Conservation (phyloP, 2,329 filamentous ascomycete genomes). For the Tolypocladium tundrense region DNA sequence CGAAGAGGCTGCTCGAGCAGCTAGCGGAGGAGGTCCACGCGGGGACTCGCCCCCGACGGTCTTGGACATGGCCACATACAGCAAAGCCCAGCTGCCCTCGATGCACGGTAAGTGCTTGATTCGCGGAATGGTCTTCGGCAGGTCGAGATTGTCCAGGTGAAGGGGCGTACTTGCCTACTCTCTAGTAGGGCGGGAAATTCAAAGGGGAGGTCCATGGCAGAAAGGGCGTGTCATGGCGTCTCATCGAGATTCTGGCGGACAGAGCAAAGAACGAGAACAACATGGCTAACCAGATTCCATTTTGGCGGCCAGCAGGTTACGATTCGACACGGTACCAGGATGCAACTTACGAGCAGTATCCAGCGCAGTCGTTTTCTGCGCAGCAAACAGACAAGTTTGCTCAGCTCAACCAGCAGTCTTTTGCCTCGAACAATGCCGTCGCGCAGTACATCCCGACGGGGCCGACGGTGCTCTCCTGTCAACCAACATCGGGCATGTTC, state of each 20-base stretch:
- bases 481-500: conserved; percentile 56
- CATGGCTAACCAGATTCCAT: neutral
- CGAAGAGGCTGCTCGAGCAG: conserved; percentile 44
- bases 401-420: conserved; percentile 46
- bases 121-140: neutral
- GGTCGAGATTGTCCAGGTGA: neutral
- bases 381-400: conserved; percentile 39
- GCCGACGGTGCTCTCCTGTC: conserved; percentile 56
- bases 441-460: conserved; percentile 54
- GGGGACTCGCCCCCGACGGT: conserved; percentile 43
- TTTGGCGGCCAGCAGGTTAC: conserved; percentile 33
- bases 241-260: neutral
- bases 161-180: neutral
- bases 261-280: neutral
- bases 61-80: conserved; percentile 42
- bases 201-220: neutral
- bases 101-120: conserved; percentile 64
- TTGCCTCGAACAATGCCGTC: conserved; percentile 51
- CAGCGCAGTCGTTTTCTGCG: conserved; percentile 33
- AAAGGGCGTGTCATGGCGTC: neutral
- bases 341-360: conserved; percentile 42
- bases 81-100: conserved; percentile 67
- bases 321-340: conserved; percentile 52
- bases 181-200: neutral
- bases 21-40: conserved; percentile 41